Evolutionary conservation across 1,284 basidiomycete genomes (phyloP), one percentile per base, ranked within the genome.

Genomic region (Boletellus deceptivus): DNA sequence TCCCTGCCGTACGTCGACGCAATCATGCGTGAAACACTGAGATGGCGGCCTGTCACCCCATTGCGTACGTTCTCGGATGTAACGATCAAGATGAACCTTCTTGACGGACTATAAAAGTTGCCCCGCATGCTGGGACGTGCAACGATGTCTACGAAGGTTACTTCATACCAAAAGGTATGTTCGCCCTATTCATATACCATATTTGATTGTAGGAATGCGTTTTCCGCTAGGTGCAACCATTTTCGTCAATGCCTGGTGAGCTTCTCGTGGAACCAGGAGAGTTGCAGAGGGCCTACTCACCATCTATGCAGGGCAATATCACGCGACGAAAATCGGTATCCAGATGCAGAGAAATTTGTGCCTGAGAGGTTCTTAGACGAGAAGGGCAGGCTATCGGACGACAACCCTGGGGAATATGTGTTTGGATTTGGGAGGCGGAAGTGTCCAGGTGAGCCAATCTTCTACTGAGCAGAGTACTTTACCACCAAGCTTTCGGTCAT

Each of bases 101-200:
- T 35, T 4, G n/a, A 16, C 8, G 34, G 14, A 6, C 34, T 35
- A 6, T 7, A 35, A 2, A 37, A 60, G 54, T 46, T 43, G 22
- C 52, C 4, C 43, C 54, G 3, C 59, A 59, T 20, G 48, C 40
- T 9, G 25, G 35, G 1, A 31, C 27, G 4, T 20, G 24, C 0
- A 52, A 37, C 17, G 54, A 59, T 29, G 34, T 56, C 20, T 56
- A 60, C 46, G 39, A 54, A 3, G 59, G 47, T 16, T 49, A 31
- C 40, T 51, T 49, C 16, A 61, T 61, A 25, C 59, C 59, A 2
- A 55, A 56, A 35, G 59, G 59, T 41, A 24, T 36, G 48, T 27
- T 2, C 17, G 24, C 18, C 7, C 5, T 22, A 16, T 24, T 17
- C 6, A 2, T 17, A 13, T 29, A 8, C 16, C 29, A 10, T 13